These are phyloP conservation scores for Coffea eugenioides DNA, from an alignment of 257 asterid species.

Conservation along the genomic window DNA sequence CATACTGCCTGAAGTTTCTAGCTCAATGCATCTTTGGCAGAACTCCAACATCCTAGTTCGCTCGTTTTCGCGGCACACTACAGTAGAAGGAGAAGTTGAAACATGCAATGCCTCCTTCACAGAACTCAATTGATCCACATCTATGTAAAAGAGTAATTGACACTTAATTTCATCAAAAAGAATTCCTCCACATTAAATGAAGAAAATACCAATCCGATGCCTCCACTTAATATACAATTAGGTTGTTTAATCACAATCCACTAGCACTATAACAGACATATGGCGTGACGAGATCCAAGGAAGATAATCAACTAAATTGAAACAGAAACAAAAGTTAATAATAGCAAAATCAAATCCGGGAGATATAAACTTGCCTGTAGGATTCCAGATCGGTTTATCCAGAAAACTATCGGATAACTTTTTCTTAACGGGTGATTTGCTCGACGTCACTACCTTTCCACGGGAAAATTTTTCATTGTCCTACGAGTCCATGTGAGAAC, in stretches of 20 bases:
- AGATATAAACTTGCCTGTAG: slow-evolving; percentile 48
- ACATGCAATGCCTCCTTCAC: slow-evolving; percentile 85
- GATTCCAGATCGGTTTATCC: slow-evolving; percentile 65
- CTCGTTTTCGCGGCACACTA: slow-evolving; percentile 76
- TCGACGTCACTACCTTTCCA: slow-evolving; percentile 20
- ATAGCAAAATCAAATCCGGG: background rate
- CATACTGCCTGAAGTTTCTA: slow-evolving; percentile 78
- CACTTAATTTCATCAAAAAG: background rate
- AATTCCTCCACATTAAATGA: background rate
- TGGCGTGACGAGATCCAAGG: no score
- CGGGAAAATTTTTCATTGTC: slow-evolving; percentile 33
- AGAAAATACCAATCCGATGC: background rate
- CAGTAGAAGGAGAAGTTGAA: slow-evolving; percentile 58
- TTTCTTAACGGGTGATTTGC: slow-evolving; percentile 48
- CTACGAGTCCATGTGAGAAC: slow-evolving; percentile 20
- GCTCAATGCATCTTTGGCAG: slow-evolving; percentile 67
- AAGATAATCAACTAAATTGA: background rate
- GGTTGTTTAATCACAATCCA: background rate
- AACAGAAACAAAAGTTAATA: background rate
- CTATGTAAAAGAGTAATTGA: slow-evolving; percentile 30
- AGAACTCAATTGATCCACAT: slow-evolving; percentile 58
- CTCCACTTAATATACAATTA: background rate
- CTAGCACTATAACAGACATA: no score
- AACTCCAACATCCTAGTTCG: slow-evolving; percentile 65
- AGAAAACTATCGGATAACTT: slow-evolving; percentile 33